phyloP scores from a whole-genome alignment of 2,329 filamentous ascomycete species.

The Chaetomiaceae sp. region DNA sequence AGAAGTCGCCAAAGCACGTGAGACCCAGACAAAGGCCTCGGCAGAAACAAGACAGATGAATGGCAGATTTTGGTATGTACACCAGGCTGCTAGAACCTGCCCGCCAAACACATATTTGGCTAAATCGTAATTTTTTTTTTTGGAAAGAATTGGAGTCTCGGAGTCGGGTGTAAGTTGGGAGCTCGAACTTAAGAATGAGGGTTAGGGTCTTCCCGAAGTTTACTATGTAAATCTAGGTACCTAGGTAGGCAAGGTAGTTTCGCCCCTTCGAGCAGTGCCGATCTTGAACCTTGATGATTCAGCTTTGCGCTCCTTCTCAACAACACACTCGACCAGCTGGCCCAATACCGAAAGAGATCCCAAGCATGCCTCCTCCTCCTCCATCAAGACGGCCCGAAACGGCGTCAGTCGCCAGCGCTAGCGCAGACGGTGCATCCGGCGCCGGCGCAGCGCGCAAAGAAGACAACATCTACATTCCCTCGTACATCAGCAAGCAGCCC shows the following conservation, averaged over 20 bases:
- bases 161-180: background rate
- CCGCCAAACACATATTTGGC: too few species aligned
- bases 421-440: slow-evolving; percentile 25
- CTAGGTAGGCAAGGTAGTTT: too few species aligned
- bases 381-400: slow-evolving; percentile 15
- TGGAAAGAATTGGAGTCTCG: too few species aligned
- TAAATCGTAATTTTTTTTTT: too few species aligned
- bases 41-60: background rate
- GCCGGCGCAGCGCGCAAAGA: slow-evolving; percentile 62
- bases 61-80: too few species aligned
- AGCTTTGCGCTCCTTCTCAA: background rate
- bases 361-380: slow-evolving; percentile 23
- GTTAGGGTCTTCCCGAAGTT: background rate
- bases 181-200: too few species aligned
- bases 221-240: too few species aligned
- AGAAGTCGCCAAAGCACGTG: slow-evolving; percentile 17
- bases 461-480: slow-evolving; percentile 96
- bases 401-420: slow-evolving; percentile 15
- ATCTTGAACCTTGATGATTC: background rate
- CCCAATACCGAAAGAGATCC: background rate
- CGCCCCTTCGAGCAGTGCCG: background rate
- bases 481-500: slow-evolving; percentile 95
- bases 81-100: too few species aligned
- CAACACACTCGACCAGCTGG: background rate
- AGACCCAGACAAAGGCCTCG: background rate